These are phyloP conservation scores for Pyrrhoderma noxium DNA, from an alignment of 1,284 basidiomycete genomes.

Conservation along the genomic window DNA sequence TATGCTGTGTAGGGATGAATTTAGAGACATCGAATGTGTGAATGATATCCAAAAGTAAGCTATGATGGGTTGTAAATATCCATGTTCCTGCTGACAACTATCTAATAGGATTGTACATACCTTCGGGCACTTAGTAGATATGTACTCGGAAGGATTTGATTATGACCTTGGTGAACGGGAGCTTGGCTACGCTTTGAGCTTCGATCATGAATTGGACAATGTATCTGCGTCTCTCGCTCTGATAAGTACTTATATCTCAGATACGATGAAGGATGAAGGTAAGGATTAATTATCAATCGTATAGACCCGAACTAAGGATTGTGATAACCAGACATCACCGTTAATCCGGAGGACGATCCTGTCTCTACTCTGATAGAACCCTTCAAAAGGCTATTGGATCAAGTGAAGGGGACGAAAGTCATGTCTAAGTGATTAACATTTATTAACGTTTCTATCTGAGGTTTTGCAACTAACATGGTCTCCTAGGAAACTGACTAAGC, in stretches of 20 bases:
- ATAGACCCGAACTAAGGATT: constrained; percentile 5
- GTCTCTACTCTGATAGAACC: constrained; percentile 72
- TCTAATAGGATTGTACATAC: constrained; percentile 72
- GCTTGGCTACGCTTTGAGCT: constrained; percentile 69
- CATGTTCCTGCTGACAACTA: not conserved
- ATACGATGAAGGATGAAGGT: constrained; percentile 73
- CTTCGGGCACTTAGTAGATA: constrained; percentile 84
- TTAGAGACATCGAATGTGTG: constrained; percentile 88
- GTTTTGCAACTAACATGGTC: not conserved
- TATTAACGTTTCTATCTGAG: not conserved
- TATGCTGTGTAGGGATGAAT: constrained; percentile 77
- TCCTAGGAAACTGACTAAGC: constrained; percentile 75
- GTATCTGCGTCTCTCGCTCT: constrained; percentile 86
- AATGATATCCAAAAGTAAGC: constrained; percentile 79
- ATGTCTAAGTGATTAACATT: constrained; percentile 56
- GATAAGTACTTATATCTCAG: constrained; percentile 76
- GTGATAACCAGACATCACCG: constrained; percentile 47
- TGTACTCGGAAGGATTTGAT: constrained; percentile 76
- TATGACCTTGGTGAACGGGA: constrained; percentile 84
- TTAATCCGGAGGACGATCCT: constrained; percentile 70
- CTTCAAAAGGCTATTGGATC: constrained; percentile 73
- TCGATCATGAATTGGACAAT: constrained; percentile 88
- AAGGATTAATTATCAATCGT: constrained; percentile 16
- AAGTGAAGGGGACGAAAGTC: constrained; percentile 73
- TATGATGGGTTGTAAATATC: not conserved